Evolutionary conservation across 257 asterid genomes (phyloP), one percentile per base, ranked within the genome.

Genomic region (Anisodus tanguticus): DNA sequence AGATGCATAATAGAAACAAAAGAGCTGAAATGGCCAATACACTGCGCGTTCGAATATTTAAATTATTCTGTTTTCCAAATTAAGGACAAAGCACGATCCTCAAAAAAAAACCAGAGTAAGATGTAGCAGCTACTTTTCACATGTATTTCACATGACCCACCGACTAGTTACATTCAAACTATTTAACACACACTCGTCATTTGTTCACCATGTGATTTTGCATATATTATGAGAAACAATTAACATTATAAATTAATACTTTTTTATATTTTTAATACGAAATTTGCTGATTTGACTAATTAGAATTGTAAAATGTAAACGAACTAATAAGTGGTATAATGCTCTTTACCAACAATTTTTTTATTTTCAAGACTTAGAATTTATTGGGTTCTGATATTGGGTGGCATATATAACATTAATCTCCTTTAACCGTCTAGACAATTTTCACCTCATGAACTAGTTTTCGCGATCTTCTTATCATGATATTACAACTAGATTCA

Each of bases 121-220:
- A 62, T 62, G 39, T 8, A 3, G 64, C 82, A 51, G 31, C 64
- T 12, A 26, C 82, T 13, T 76, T 51, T 51, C 81, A 51, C 81
- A 76, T 26, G 81, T 12, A 77, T 53, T 51, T 53, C 64, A 77
- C 82, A 77, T 77, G 82, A 53, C 45, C 26, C 43, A 26, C 82
- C 82, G 63, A 77, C 82, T 26, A 53, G 64, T 77, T 77, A 15
- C 3, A 77, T 53, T 53, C 64, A 53, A 12, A 26, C 59, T 3
- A 76, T 3, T 0, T 0, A 6, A 11, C 64, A 53, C 13, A 5
- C 5, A 3, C 2, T 5, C 17, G 49, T 74, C 43, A 74, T 22
- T 74, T 74, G n/a, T 49, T 49, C 12, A 11, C 81, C 49, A 77
- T 77, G 81, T 53, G 81, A 51, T 26, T 76, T 31, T 26, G 47